Evolutionary conservation across 768 basidiomycete species (phyloP), one percentile per base, ranked within the genome.

Genomic region (Tylopilus sp.): DNA sequence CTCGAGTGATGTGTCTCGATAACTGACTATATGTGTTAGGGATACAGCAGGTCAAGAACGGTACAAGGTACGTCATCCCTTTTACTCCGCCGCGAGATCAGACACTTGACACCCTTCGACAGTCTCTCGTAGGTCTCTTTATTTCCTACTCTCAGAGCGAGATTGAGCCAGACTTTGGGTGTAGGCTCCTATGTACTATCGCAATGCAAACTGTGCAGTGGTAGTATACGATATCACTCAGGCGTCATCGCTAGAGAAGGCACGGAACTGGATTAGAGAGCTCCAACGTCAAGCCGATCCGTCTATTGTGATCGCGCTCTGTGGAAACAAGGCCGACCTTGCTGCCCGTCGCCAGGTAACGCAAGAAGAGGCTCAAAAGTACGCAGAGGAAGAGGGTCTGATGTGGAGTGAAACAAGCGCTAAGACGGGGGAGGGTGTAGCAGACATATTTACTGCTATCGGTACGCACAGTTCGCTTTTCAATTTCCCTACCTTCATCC

Each of bases 141-240:
- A 25, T 55, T 28, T 24, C 29, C 6, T 21, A 4, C 17, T 42
- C 16, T 33, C 28, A 31, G 19, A 31, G n/a, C 19, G 25, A 31
- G 4, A 28, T 31, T 55, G 40, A 64, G 26, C 49, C 29, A 30
- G n/a, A 33, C 48, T 37, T 45, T 51, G 30, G 25, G 28, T 19
- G 37, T 51, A 92, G 84, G 91, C 92, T 33, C 93, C 92, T 51
- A 96, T 95, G 93, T 96, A 96, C 76, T 97, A 97, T 73, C 87
- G 92, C 59, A 92, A 92, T 59, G 92, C 91, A 65, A 89, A 94
- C 65, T 93, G 92, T 63, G 92, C 93, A 24, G 90, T 96, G 25
- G 93, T 94, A 43, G 92, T 94, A 21, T 96, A 93, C 69, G 97
- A 99, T 72, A 95, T 99, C 70, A 98, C 97, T 37, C 89, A 92